Evolutionary conservation across 2,329 filamentous ascomycete species (phyloP), one percentile per base, ranked within the genome.

Genomic region (Drechslera avenae): DNA sequence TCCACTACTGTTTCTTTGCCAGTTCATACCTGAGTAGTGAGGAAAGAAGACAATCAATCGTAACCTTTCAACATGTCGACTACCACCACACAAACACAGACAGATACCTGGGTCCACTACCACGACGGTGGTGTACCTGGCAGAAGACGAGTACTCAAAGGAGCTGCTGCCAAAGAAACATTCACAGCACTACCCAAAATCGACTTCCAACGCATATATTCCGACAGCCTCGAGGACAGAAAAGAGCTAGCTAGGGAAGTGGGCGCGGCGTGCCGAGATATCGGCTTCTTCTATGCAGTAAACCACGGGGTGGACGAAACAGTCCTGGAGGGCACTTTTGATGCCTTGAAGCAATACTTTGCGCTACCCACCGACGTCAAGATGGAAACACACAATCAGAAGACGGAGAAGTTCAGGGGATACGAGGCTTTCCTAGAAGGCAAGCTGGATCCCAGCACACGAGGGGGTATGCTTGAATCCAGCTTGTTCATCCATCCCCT

Each of bases 391-490:
- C 69, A 72, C 31, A 68, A 71, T 6, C 64, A 72, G 33, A 73
- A 72, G 53, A 72, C 63, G 2, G 50, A 65, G 4, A 69, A 65
- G 34, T 71, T 73, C 32, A 61, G 67, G 35, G 72, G 72, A 9
- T 73, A 72, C 32, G 69, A 73, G 54, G 68, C 66, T 0, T 71
- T 73, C 39, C 50, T 73, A 0, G 70, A 73, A 52, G 72, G 70
- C 4, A 72, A 66, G 42, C 52, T 73, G 2, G 70, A 73, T 55
- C 66, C 66, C 6, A 68, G 62, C 17, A 74, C 68, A 2, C 57
- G 67, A 47, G 71, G 69, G 41, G 72, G 64, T 67, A 50, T 28
- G 53, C 49, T 10, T 13, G 23, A 34, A n/a, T 10, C 12, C 10
- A n/a, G n/a, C n/a, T n/a, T n/a, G n/a, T n/a, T n/a, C n/a, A n/a